phyloP scores from a whole-genome alignment of 108 stramenopile species.

The Pseudonitzschia multiseries region DNA sequence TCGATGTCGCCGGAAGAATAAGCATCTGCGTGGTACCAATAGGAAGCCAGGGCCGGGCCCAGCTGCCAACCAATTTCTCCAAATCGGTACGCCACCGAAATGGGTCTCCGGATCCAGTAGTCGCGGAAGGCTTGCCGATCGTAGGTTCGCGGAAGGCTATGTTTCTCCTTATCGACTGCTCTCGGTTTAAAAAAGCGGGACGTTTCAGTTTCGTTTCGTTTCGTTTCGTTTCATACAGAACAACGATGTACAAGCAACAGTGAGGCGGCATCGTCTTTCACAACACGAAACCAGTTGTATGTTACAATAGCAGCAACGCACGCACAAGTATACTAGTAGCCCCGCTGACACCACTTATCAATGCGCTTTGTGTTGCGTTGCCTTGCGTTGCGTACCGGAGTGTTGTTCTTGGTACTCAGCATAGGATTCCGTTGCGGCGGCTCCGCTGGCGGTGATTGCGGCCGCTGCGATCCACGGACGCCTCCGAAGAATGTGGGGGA shows the following conservation, averaged over 20 bases:
- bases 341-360: no score
- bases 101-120: conserved; percentile 76
- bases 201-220: no score
- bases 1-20: no score
- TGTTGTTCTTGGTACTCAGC: conserved; percentile 16
- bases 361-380: no score
- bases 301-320: no score
- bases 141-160: conserved; percentile 54
- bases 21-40: conserved; percentile 34
- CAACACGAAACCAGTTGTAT: no score
- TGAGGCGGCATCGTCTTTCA: no score
- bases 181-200: background rate
- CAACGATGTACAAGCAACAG: background rate
- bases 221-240: background rate
- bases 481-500: conserved; percentile 12
- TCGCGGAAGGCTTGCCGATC: conserved; percentile 48
- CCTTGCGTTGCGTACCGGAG: background rate
- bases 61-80: conserved; percentile 47
- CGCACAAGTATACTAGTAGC: no score
- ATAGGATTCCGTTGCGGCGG: conserved; percentile 11
- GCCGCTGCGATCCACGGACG: conserved; percentile 12
- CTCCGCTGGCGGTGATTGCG: background rate
- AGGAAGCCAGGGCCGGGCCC: conserved; percentile 45
- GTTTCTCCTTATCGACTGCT: conserved; percentile 5
- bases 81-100: conserved; percentile 54